These are phyloP conservation scores for Fragilaria radians DNA, from an alignment of 108 stramenopile genomes.

Conservation along the genomic window DNA sequence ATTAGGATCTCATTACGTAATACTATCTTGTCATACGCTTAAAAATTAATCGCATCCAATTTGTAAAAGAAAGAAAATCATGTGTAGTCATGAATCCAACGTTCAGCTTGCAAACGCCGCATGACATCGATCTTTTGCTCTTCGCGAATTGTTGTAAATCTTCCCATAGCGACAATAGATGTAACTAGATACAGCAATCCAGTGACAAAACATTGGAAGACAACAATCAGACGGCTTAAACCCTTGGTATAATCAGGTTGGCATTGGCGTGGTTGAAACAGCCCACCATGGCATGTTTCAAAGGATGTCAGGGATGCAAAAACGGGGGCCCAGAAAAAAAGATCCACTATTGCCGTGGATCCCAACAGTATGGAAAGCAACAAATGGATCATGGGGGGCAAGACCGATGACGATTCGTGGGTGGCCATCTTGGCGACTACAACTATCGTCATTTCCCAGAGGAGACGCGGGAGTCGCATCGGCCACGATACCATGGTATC, in stretches of 20 bases:
- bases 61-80: too few relatives aligned
- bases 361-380: constrained; percentile 15
- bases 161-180: constrained; percentile 12
- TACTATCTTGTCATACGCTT: neutral
- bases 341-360: constrained; percentile 20
- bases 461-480: constrained; percentile 16
- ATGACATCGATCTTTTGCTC: constrained; percentile 14
- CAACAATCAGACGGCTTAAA: constrained; percentile 17
- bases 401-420: neutral
- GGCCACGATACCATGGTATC: constrained; percentile 5
- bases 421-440: constrained; percentile 11
- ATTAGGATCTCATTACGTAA: neutral
- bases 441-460: constrained; percentile 24
- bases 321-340: constrained; percentile 28
- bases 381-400: constrained; percentile 13
- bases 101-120: too few relatives aligned
- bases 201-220: constrained; percentile 19
- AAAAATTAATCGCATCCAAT: neutral
- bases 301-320: constrained; percentile 20
- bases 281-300: constrained; percentile 18
- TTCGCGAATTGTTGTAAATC: constrained; percentile 6
- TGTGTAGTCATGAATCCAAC: too few relatives aligned
- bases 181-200: constrained; percentile 26
- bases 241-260: constrained; percentile 19
- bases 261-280: constrained; percentile 15